These are phyloP conservation scores for Pyrrhoderma lamaoense DNA, from an alignment of 1,284 basidiomycete genomes.

Conservation along the genomic window DNA sequence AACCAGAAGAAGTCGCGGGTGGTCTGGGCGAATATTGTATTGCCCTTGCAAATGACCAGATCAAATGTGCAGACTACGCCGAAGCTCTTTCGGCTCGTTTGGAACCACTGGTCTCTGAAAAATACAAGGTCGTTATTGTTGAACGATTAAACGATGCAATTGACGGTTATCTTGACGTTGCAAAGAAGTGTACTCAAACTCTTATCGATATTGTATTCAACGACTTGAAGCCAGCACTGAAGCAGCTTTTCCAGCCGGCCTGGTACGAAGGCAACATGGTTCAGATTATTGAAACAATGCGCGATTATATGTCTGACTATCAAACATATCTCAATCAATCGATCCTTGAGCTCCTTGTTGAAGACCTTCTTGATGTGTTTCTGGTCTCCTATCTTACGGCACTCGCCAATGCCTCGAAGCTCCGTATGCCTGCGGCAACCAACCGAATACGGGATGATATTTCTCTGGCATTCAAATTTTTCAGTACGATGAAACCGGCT, in stretches of 20 bases:
- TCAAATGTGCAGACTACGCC: constrained; percentile 92
- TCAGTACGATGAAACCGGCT: constrained; percentile 70
- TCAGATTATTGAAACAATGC: constrained; percentile 91
- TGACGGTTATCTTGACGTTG: constrained; percentile 96
- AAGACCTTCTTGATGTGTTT: constrained; percentile 91
- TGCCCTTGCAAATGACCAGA: constrained; percentile 97
- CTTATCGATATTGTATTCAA: constrained; percentile 95
- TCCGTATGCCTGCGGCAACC: constrained; percentile 81
- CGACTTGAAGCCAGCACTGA: constrained; percentile 86
- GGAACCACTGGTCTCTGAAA: constrained; percentile 88
- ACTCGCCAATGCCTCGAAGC: constrained; percentile 78
- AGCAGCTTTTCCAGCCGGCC: constrained; percentile 73
- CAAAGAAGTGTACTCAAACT: constrained; percentile 92
- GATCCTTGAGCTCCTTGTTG: constrained; percentile 86
- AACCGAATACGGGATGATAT: constrained; percentile 83
- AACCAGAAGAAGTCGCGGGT: constrained; percentile 81
- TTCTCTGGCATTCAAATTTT: constrained; percentile 72
- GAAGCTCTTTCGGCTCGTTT: constrained; percentile 82
- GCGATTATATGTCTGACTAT: constrained; percentile 93
- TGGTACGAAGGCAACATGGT: constrained; percentile 88
- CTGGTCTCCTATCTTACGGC: constrained; percentile 88
- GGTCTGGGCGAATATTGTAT: constrained; percentile 96
- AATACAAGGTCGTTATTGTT: constrained; percentile 80
- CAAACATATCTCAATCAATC: constrained; percentile 87
- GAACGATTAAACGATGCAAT: constrained; percentile 93